phyloP scores from a whole-genome alignment of 2,329 filamentous ascomycete species.

The Calonectria ilicicola region DNA sequence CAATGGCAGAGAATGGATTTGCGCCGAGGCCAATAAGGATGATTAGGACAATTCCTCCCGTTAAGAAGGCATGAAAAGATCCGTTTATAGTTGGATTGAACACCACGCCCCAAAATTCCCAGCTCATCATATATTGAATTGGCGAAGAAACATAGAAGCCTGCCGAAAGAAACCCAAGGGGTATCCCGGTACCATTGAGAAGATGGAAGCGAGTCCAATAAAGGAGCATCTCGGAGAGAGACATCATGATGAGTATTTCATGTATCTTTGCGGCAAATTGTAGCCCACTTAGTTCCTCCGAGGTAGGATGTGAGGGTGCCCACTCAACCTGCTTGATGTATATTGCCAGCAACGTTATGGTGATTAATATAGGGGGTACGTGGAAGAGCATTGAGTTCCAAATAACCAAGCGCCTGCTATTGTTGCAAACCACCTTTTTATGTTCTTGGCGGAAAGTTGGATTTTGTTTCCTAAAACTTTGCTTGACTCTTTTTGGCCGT shows the following conservation, averaged over 20 bases:
- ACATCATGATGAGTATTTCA: slow-evolving; percentile 7
- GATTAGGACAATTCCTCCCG: not conserved
- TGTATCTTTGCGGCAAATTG: slow-evolving; percentile 21
- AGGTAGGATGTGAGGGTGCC: not conserved
- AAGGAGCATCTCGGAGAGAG: not conserved
- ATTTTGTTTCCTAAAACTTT: too few species aligned
- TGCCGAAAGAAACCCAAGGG: slow-evolving; percentile 14
- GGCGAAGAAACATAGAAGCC: slow-evolving; percentile 6
- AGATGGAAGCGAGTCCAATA: slow-evolving; percentile 6
- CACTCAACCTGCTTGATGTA: slow-evolving; percentile 2
- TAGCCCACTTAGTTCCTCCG: slow-evolving; percentile 1
- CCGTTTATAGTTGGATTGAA: not conserved
- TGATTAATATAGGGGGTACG: not conserved
- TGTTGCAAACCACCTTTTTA: slow-evolving; percentile 7
- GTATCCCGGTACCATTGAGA: not conserved
- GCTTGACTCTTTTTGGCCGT: too few species aligned
- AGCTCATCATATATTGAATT: slow-evolving; percentile 6
- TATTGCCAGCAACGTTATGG: not conserved
- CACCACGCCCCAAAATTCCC: slow-evolving; percentile 9
- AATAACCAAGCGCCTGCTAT: not conserved
- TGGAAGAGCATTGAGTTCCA: not conserved
- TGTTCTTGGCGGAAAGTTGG: not conserved
- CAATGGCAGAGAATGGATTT: slow-evolving; percentile 11
- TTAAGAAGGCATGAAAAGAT: not conserved
- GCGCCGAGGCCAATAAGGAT: not conserved